These are phyloP conservation scores for Neoboletus subvelutipes DNA, from an alignment of 768 basidiomycete genomes.

Conservation along the genomic window DNA sequence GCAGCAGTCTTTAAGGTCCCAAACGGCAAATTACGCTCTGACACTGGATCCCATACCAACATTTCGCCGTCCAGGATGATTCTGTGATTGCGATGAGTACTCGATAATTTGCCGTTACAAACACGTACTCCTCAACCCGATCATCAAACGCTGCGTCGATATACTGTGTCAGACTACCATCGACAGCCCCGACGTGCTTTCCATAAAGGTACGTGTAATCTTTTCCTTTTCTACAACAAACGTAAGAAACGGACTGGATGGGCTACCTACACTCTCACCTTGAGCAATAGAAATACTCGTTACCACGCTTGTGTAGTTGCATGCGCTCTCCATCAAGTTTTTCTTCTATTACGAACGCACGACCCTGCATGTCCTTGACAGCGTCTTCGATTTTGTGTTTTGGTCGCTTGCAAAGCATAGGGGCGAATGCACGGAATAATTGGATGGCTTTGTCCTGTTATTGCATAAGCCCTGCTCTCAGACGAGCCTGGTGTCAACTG, in stretches of 20 bases:
- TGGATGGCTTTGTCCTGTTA: slow-evolving; percentile 79
- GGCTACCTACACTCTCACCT: slow-evolving; percentile 45
- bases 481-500: no score
- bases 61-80: slow-evolving; percentile 97
- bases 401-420: slow-evolving; percentile 93
- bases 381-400: slow-evolving; percentile 79
- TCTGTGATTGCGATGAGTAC: slow-evolving; percentile 40
- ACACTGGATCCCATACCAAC: slow-evolving; percentile 95
- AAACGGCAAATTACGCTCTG: slow-evolving; percentile 86
- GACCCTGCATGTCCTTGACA: slow-evolving; percentile 77
- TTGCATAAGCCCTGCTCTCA: slow-evolving; percentile 4
- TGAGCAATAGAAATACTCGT: slow-evolving; percentile 91
- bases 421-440: slow-evolving; percentile 84
- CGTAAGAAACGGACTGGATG: neutral
- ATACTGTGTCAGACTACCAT: slow-evolving; percentile 85
- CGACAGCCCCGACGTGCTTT: slow-evolving; percentile 69
- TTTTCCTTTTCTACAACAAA: slow-evolving; percentile 70
- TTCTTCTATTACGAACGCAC: slow-evolving; percentile 89
- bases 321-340: slow-evolving; percentile 97
- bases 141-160: slow-evolving; percentile 76
- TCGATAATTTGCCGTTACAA: neutral
- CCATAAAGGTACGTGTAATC: slow-evolving; percentile 93
- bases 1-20: slow-evolving; percentile 94
- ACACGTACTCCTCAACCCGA: slow-evolving; percentile 75
- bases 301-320: slow-evolving; percentile 90